Evolutionary conservation across 495 filamentous ascomycete genomes (phyloP).

Genomic region (Thermochaetoides thermophila): DNA sequence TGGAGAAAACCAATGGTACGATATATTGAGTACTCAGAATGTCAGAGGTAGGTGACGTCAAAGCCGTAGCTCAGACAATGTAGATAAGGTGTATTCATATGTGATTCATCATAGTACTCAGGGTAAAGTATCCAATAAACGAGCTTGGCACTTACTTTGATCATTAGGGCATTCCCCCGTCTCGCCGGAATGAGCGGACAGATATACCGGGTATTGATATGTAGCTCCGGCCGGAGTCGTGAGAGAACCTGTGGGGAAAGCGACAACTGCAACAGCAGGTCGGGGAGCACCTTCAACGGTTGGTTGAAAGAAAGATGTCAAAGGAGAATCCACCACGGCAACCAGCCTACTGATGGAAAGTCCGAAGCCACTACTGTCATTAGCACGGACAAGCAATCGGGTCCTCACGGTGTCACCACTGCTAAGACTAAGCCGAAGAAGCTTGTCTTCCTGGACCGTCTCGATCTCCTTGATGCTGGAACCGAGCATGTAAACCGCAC

Average conservation of each 20-base stretch:
- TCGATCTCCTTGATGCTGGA: conserved; percentile 39
- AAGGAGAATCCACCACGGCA: conserved; percentile 51
- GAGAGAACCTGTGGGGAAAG: conserved; percentile 44
- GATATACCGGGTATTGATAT: conserved; percentile 48
- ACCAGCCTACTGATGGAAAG: conserved; percentile 36
- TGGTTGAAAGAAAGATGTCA: conserved; percentile 52
- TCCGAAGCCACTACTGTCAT: conserved; percentile 9
- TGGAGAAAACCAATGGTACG: no score
- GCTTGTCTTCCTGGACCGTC: conserved; percentile 5
- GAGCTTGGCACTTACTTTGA: conserved; percentile 57
- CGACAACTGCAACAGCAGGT: conserved; percentile 60
- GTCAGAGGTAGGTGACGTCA: conserved; percentile 84
- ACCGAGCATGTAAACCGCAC: conserved; percentile 75
- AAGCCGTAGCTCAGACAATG: conserved; percentile 77
- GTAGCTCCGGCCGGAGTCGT: conserved; percentile 24
- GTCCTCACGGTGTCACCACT: conserved; percentile 47
- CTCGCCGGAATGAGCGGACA: conserved; percentile 67
- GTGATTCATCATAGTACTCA: conserved; percentile 58
- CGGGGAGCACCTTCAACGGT: conserved; percentile 56
- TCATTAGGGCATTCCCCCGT: conserved; percentile 74
- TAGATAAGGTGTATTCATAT: conserved; percentile 97
- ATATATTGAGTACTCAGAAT: no score
- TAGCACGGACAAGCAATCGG: conserved; percentile 32
- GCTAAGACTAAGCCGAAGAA: conserved; percentile 39
- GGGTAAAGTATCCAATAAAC: conserved; percentile 6